Evolutionary conservation across 2,329 filamentous ascomycete species (phyloP), one percentile per base, ranked within the genome.

Genomic region (Alternaria sp.): DNA sequence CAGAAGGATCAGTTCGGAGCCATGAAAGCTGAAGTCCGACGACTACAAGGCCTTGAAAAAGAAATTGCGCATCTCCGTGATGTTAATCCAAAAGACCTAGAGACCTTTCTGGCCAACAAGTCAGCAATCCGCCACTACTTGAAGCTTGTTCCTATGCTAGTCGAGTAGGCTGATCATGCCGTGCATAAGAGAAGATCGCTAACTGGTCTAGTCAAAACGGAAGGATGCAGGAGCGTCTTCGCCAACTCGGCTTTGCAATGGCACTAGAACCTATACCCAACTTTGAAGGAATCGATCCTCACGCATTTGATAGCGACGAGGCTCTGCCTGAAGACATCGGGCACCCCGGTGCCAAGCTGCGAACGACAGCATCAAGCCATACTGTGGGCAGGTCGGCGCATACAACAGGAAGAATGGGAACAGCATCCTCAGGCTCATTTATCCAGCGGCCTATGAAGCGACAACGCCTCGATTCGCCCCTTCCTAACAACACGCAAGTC

Each of bases 401-500:
- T 41, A 54, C 62, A 6, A 59, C 61, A 5, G 62, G 57, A 3
- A 59, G 63, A 39, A 30, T 47, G 51, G 56, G 54, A 9, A 54
- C 34, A 14, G 48, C 44, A 7, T 46, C 58, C 11, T 61, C 61
- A 3, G 66, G 62, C 26, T 54, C 64, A 4, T 64, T 68, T 18
- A 30, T 36, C 16, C 64, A 67, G 22, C 69, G 74, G 7, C 72
- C 75, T 7, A 22, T 61, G 8, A 78, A 77, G 60, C 70, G 75
- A 38, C 69, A 71, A 38, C 76, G 79, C 42, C 60, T 76, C 6
- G 75, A 77, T 28, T 73, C 74, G 4, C 62, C 67, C 30, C 59
- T 69, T 7, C 65, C 68, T n/a, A 54, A 59, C 14, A 54, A 62
- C 7, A 68, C 64, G 47, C 68, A 67, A 7, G 32, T 62, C 28